Evolutionary conservation across 1,139 yeast genomes (phyloP), one percentile per base, ranked within the genome.

Genomic region (Yarrowia galli): DNA sequence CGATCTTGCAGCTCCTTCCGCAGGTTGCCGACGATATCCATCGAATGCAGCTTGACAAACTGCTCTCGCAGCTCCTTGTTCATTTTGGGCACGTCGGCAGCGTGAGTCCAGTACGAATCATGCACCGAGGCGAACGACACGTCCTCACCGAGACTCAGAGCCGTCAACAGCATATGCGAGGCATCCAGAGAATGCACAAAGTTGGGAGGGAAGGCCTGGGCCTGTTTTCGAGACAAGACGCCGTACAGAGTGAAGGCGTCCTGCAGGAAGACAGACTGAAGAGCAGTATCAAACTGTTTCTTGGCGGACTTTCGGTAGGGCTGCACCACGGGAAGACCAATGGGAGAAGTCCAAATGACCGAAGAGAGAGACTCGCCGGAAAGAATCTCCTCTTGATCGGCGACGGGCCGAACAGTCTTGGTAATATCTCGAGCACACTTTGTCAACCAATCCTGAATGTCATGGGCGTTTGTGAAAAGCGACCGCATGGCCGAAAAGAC

Each of bases 81-180:
- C 96, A 95, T 89, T 9, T 74, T 76, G 71, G 88, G 89, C 42
- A 95, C 87, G 75, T 91, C 96, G 51, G 87, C 81, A 0, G 99
- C 98, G 78, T 96, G 99, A 0, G 99, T 92, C 99, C 99, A 95
- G 77, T 91, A 95, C 0, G 98, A 93, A 78, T 95, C 99, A 78
- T 95, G 99, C 42, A 95, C 99, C 0, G 98, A 89, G 0, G 99
- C 98, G 82, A 96, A 95, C n/a, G 87, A 82, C 68, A 95, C 78
- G 0, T 85, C 87, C 5, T 77, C 76, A 60, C 86, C 83, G 46
- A 61, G 54, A 12, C 46, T 61, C 63, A 87, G 82, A 0, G 98
- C 96, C 13, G 97, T 89, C 84, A 93, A 81, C 69, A 95, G 82
- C 99, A 95, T 95, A 76, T 95, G 99, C 0, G 98, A 89, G 0